Evolutionary conservation across 345 rosid genomes (phyloP), one percentile per base, ranked within the genome.

Genomic region (Populus euphratica): DNA sequence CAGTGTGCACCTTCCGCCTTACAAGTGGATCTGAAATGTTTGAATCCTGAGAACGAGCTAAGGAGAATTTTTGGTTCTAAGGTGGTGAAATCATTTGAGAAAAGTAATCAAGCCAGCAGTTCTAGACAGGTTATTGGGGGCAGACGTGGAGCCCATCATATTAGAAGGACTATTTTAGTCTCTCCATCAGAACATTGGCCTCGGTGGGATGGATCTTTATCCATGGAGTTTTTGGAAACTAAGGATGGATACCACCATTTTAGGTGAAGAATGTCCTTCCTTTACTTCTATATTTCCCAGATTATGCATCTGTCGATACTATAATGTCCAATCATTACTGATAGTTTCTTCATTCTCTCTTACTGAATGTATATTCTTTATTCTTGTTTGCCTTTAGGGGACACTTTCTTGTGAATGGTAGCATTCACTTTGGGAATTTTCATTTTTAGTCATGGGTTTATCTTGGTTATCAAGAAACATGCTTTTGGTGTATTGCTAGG

Each of bases 201-300:
- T 74, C 93, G 92, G 4, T 94, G 96, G 97, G 98, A 94, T 77
- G 91, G 93, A 47, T 91, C 96, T 77, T 80, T 94, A 73, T 90
- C 96, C 18, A 92, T 94, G 97, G 98, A 92, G 62, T 82, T 91
- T 85, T 85, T 92, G 54, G 96, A 91, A 84, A 86, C 89, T 16
- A 92, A 75, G 81, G 94, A 87, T 59, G 90, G 92, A 31, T 79
- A 61, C 83, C 84, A 89, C 79, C 85, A 88, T 86, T 92, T 94
- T 85, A 89, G 95, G 98, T 93, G 77, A 80, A 68, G 56, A 49
- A 8, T 29, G 18, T 17, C 11, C 38, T 52, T 75, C 33, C 23
- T 27, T 25, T 29, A 29, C 25, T 62, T 50, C 75, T 44, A 16
- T n/a, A 4, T 70, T 39, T 77, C 64, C 29, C 13, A 59, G 64